These are phyloP conservation scores for Rasamsonia emersonii DNA, from an alignment of 2,329 filamentous ascomycete species.

Conservation along the genomic window DNA sequence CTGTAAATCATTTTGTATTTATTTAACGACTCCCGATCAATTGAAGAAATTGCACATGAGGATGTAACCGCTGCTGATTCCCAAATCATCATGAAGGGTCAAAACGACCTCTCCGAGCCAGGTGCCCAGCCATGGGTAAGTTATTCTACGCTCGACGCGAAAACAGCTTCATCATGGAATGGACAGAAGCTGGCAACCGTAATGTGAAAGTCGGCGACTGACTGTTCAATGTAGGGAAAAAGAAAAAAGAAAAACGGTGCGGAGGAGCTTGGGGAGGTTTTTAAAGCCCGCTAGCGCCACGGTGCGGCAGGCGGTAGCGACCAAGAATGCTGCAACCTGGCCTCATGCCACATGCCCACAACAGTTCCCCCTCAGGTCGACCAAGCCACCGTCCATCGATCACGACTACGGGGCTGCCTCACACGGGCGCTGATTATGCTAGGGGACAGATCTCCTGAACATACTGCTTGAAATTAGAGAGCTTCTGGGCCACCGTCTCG, in stretches of 20 bases:
- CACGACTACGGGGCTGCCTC: conserved; percentile 22
- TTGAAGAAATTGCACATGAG: neutral
- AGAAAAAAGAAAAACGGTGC: conserved; percentile 30
- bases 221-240: conserved; percentile 31
- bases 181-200: conserved; percentile 49
- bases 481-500: conserved; percentile 11
- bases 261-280: conserved; percentile 20
- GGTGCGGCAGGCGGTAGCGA: conserved; percentile 25
- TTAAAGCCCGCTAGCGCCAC: conserved; percentile 10
- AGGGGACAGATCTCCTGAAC: conserved; percentile 15
- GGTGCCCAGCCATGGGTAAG: conserved; percentile 64
- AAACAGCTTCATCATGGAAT: conserved; percentile 50
- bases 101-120: conserved; percentile 57
- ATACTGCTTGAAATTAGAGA: conserved; percentile 13
- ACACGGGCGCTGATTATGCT: conserved; percentile 24
- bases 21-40: neutral
- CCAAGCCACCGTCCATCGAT: conserved; percentile 21
- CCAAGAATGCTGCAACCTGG: conserved; percentile 38
- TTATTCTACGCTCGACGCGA: conserved; percentile 61
- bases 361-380: conserved; percentile 20
- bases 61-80: conserved; percentile 65
- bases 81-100: conserved; percentile 54
- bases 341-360: conserved; percentile 32
- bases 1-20: too few species aligned
- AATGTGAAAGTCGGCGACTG: conserved; percentile 52